A percentile compares a stretch with the other conserved stretches of the same genome.
Evolutionary conservation across 768 basidiomycete genomes (phyloP).

Genomic region (Fibroporia radiculosa): DNA sequence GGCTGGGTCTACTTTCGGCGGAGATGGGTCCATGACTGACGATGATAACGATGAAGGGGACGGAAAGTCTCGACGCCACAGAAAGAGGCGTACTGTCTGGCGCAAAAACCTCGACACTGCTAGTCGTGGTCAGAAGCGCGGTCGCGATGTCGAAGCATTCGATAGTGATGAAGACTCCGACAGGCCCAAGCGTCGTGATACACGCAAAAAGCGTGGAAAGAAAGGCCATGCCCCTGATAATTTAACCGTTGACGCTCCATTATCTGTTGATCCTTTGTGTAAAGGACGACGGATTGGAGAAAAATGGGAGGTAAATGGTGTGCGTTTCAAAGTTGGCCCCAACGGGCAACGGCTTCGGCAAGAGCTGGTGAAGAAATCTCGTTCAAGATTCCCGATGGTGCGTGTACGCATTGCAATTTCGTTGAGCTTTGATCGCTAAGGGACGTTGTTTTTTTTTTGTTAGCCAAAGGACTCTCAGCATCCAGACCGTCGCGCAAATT

Average conservation of each 20-base stretch:
- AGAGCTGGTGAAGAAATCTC: constrained; percentile 62
- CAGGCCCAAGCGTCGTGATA: constrained; percentile 21
- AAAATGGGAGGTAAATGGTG: constrained; percentile 67
- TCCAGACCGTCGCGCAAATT: constrained; percentile 58
- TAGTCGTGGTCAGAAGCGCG: constrained; percentile 58
- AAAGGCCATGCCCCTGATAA: constrained; percentile 34
- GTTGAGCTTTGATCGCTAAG: not conserved
- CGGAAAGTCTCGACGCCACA: constrained; percentile 35
- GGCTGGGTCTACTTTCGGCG: constrained; percentile 64
- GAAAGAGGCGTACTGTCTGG: constrained; percentile 44
- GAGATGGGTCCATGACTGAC: constrained; percentile 38
- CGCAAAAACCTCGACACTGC: constrained; percentile 44
- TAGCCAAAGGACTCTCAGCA: constrained; percentile 76
- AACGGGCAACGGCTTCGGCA: constrained; percentile 66
- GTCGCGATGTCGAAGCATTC: constrained; percentile 40
- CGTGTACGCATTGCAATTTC: constrained; percentile 13
- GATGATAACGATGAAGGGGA: constrained; percentile 32
- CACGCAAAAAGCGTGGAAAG: constrained; percentile 52
- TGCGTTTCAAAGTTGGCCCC: constrained; percentile 62
- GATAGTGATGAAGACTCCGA: constrained; percentile 33
- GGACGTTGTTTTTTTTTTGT: constrained; percentile 8
- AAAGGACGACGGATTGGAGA: constrained; percentile 60
- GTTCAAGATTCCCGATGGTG: constrained; percentile 70
- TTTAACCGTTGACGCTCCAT: constrained; percentile 39
- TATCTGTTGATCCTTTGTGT: constrained; percentile 44